Evolutionary conservation across 805 yeast genomes (phyloP), one percentile per base, ranked within the genome.

Genomic region (Isabelozyma rhagii): DNA sequence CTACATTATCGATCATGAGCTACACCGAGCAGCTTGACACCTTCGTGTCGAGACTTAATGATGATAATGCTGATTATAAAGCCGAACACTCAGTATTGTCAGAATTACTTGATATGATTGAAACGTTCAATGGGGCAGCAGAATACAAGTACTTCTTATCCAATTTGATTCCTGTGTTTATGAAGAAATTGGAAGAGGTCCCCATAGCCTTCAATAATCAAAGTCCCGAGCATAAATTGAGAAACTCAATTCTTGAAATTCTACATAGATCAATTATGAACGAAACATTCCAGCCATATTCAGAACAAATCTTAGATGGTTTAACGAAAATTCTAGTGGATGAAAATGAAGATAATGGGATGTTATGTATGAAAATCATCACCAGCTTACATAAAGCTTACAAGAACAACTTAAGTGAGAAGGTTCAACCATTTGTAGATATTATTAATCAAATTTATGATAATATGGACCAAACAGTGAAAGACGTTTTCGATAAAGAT

Each of bases 281-380:
- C 62, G 97, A 91, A 36, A 78, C 85, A 2, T 83, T 90, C 60
- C 86, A 85, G 61, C 87, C 87, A 0, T 84, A 83, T 63, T 83
- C 92, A 0, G 69, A 71, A 34, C 75, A 75, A 38, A 77, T 90
- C 15, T 71, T 88, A 58, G 84, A 81, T 36, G 70, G 77, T 8
- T 69, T 93, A 47, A 81, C 84, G 58, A 66, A 72, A 18, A 71
- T 87, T 11, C 72, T 93, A 51, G 81, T 79, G 15, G 75, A 71
- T 13, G 99, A 96, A 61, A 94, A 94, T 64, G 99, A 96, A 66
- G 97, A 92, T 53, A 94, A 94, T 64, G 98, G 98, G 46, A 89
- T 91, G 0, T 75, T 90, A 46, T 87, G 96, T 65, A 83, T 94
- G 87, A 91, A 89, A 63, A 85, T 90, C 48, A 77, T 92, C 45